Evolutionary conservation across 2,329 filamentous ascomycete genomes (phyloP).

Genomic region (Trichoderma citrinoviride): DNA sequence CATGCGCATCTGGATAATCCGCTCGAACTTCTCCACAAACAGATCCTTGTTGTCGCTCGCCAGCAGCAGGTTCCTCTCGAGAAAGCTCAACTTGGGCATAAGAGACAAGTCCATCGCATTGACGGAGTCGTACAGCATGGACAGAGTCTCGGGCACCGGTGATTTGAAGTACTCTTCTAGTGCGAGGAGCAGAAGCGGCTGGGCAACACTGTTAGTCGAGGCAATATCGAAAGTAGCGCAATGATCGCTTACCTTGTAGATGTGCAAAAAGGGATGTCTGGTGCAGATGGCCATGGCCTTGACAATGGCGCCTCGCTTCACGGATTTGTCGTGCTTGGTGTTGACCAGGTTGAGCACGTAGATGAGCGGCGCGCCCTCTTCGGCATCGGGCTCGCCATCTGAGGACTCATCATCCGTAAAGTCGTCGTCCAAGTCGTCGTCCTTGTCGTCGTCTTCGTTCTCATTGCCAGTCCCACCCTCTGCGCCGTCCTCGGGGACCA

Average conservation of each 20-base stretch:
- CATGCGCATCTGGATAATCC: conserved; percentile 83
- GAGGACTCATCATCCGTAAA: conserved; percentile 52
- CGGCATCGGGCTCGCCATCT: conserved; percentile 64
- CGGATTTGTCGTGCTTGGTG: conserved; percentile 92
- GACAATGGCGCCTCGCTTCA: conserved; percentile 89
- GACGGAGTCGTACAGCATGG: conserved; percentile 84
- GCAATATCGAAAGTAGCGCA: background rate
- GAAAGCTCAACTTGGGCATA: conserved; percentile 78
- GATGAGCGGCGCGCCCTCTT: conserved; percentile 85
- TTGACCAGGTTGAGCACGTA: conserved; percentile 98
- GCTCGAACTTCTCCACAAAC: conserved; percentile 96
- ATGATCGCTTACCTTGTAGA: conserved; percentile 75
- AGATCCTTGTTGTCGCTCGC: conserved; percentile 92
- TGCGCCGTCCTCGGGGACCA: conserved; percentile 45
- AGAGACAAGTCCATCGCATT: conserved; percentile 96
- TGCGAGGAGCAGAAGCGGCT: conserved; percentile 85
- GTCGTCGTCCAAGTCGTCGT: conserved; percentile 51
- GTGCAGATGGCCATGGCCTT: conserved; percentile 99
- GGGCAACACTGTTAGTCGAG: conserved; percentile 23
- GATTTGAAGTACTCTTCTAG: conserved; percentile 96
- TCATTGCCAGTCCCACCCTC: conserved; percentile 44
- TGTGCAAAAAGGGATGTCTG: conserved; percentile 93
- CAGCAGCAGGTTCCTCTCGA: conserved; percentile 84
- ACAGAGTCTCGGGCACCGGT: conserved; percentile 81
- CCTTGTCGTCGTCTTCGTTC: conserved; percentile 49